These are phyloP conservation scores for Aspergillus neoniger DNA, from an alignment of 2,329 filamentous ascomycete genomes.

Conservation along the genomic window DNA sequence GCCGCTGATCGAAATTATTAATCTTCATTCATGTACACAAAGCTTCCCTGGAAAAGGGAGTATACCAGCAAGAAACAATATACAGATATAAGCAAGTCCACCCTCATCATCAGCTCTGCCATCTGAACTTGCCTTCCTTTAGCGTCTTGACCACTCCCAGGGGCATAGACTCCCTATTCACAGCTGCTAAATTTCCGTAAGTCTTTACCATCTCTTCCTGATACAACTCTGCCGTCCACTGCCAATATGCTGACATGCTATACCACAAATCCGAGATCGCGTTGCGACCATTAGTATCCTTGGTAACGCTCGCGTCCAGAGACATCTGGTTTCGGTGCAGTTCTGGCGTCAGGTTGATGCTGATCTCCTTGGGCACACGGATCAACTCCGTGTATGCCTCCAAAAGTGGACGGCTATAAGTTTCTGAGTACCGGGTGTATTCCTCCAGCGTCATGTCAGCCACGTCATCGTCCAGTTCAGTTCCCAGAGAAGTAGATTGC, in stretches of 20 bases:
- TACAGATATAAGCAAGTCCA: background rate
- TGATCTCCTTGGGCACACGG: conserved; percentile 33
- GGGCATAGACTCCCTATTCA: conserved; percentile 45
- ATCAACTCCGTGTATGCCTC: conserved; percentile 37
- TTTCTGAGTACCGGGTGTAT: conserved; percentile 39
- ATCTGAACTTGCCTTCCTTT: conserved; percentile 43
- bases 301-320: conserved; percentile 12
- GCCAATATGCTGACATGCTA: conserved; percentile 47
- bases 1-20: background rate
- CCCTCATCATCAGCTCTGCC: conserved; percentile 37
- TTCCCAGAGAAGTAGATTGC: background rate
- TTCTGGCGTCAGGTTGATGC: conserved; percentile 31
- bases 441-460: conserved; percentile 42
- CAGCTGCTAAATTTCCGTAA: conserved; percentile 44
- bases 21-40: background rate
- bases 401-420: conserved; percentile 31
- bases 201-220: conserved; percentile 42
- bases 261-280: conserved; percentile 30
- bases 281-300: conserved; percentile 12
- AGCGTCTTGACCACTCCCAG: conserved; percentile 47
- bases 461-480: conserved; percentile 12
- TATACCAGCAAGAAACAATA: background rate
- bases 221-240: conserved; percentile 46
- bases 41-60: background rate
- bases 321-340: conserved; percentile 29